Evolutionary conservation across 2,329 filamentous ascomycete genomes (phyloP), one percentile per base, ranked within the genome.

Genomic region (Penicillium oxalicum): DNA sequence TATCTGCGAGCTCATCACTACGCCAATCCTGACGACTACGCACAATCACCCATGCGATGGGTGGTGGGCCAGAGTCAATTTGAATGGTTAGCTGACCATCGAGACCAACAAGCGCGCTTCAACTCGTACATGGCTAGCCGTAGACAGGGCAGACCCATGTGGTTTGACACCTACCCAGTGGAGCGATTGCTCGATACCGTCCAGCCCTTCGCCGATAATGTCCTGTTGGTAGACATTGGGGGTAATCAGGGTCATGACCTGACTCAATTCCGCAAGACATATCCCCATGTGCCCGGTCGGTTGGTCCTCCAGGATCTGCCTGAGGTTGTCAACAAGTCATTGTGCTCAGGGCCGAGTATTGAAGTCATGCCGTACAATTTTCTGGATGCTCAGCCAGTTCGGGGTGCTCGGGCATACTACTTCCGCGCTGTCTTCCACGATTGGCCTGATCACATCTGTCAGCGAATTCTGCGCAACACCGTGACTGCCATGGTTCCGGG

Each of bases 261-360:
- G 5, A 46, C 55, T 4, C 56, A 52, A 2, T 60, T 74, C 24
- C 56, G 66, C 1, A 49, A 63, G 5, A 59, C 57, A 34, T 60
- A 68, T 29, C 61, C 64, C 2, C 50, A 68, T 36, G 40, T 69
- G 2, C 65, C 63, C 0, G 70, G 67, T 0, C 61, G 56, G 4
- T 40, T 74, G 4, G 53, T 74, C 2, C 54, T 74, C 12, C 67
- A 75, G 50, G 72, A 75, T 48, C 57, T 72, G 2, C 68, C 71
- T 0, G 53, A 49, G 13, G 59, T 62, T 26, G 45, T 65, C 12
- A 32, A 49, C 1, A 45, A 48, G 11, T 29, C 55, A 11, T 40
- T 49, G 11, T 47, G 45, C 24, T 6, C 37, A 12, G 44, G 47
- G 1, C 44, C 51, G 7, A 57, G 52, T 2, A 52, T 69, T 2